Evolutionary conservation across 2,329 filamentous ascomycete genomes (phyloP), one percentile per base, ranked within the genome.

Genomic region (Diaporthe ilicicola): DNA sequence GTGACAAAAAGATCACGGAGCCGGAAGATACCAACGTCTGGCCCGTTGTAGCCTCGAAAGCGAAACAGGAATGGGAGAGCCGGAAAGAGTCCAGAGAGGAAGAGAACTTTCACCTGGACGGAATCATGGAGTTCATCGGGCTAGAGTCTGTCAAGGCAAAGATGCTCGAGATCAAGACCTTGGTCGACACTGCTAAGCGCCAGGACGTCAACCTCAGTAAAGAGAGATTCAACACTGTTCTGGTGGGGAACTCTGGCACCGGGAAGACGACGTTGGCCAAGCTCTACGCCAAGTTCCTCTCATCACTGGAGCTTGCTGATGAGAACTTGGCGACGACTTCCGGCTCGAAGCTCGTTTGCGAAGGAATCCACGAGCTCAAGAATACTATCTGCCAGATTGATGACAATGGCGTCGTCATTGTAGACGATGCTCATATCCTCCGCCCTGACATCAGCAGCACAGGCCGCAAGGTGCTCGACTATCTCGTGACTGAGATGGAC

Each of bases 341-440:
- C 0, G 93, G 92, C 0, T 89, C 92, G 0, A 84, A 85, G 13
- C 84, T 95, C 0, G 89, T 91, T 0, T 88, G 88, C 55, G 84
- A 86, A 0, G 92, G 92, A 0, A 86, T 93, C 0, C 66, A 81
- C 0, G 88, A 84, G 0, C 88, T 86, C 72, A 85, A 92, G 75
- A 84, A 85, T 13, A 78, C 90, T 0, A 80, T 93, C 9, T 83
- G 90, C 3, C 74, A 89, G 3, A 82, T 89, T 27, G 74, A 79
- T 0, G 89, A 88, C 0, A 93, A 92, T 0, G 93, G 93, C 0
- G 90, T 90, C 0, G 75, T 94, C 2, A 94, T 95, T 76, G 91
- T 95, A 29, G 93, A 95, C 72, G 92, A 95, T 77, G 92, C 92
- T 0, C 94, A 95, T 75, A 92, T 95, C 73, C 82, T 95, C 0